Evolutionary conservation across 1,284 basidiomycete species (phyloP).

Genomic region (Ceratobasidium sp.): DNA sequence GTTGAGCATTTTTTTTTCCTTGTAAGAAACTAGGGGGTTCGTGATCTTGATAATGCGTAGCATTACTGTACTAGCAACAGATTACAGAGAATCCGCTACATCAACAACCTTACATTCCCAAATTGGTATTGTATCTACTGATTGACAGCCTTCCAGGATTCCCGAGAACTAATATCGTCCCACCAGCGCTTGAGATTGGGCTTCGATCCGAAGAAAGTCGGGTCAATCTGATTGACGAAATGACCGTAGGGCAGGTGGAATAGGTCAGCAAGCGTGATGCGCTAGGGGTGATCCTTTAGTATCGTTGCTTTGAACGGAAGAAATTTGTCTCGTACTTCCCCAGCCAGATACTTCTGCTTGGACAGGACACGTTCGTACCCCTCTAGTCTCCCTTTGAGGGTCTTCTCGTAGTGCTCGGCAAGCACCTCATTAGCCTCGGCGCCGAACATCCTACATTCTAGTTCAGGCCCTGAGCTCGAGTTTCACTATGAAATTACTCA

Average conservation of each 20-base stretch:
- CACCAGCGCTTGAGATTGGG: slow-evolving; percentile 37
- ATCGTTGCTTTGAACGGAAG: neutral
- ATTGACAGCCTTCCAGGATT: slow-evolving; percentile 22
- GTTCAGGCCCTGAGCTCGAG: neutral
- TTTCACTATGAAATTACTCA: slow-evolving; percentile 21
- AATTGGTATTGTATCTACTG: neutral
- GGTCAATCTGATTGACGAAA: slow-evolving; percentile 47
- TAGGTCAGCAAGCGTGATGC: slow-evolving; percentile 66
- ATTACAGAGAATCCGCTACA: too few relatives aligned
- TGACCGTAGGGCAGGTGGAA: slow-evolving; percentile 66
- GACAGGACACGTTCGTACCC: slow-evolving; percentile 64
- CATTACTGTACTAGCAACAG: too few relatives aligned
- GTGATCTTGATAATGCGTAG: too few relatives aligned
- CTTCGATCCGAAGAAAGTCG: slow-evolving; percentile 7
- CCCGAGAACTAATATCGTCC: slow-evolving; percentile 22
- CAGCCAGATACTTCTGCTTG: slow-evolving; percentile 65
- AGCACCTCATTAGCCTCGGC: slow-evolving; percentile 53
- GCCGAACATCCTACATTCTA: slow-evolving; percentile 47
- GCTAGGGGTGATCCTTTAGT: slow-evolving; percentile 24
- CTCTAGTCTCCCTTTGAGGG: slow-evolving; percentile 59
- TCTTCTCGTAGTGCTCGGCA: slow-evolving; percentile 52
- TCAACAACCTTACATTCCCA: neutral
- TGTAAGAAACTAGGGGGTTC: too few relatives aligned
- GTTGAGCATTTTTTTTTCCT: too few relatives aligned
- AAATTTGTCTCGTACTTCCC: slow-evolving; percentile 58